Percentiles rank a stretch among this genome's conserved stretches.
Conservation (phyloP, 1,139 yeast species). For the Taphrina betulina region DNA sequence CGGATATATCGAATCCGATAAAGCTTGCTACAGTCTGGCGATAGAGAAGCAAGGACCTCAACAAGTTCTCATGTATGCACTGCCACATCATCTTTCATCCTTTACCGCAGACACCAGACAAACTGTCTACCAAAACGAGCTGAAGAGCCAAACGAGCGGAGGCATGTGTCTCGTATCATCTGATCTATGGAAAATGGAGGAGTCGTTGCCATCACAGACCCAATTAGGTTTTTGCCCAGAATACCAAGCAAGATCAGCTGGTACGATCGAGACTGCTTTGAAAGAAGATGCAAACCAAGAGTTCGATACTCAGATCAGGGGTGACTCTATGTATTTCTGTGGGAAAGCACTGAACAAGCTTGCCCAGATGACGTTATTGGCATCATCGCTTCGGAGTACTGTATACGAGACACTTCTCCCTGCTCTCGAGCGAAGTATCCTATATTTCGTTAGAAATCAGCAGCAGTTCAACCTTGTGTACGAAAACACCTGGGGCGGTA, state of each 20-base stretch:
- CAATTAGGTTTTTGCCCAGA: constrained; percentile 52
- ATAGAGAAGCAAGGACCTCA: constrained; percentile 47
- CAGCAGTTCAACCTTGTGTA: constrained; percentile 64
- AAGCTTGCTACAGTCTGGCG: constrained; percentile 55
- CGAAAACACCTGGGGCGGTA: constrained; percentile 66
- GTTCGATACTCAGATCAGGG: constrained; percentile 53
- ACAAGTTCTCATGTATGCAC: constrained; percentile 59
- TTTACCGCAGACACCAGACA: constrained; percentile 47
- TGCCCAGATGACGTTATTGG: constrained; percentile 66
- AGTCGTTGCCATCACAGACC: constrained; percentile 56
- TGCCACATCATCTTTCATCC: constrained; percentile 68
- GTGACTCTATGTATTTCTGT: constrained; percentile 58
- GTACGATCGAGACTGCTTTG: constrained; percentile 55
- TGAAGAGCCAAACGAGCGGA: constrained; percentile 67
- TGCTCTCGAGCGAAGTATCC: constrained; percentile 56
- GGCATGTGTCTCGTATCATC: constrained; percentile 62
- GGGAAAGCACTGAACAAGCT: constrained; percentile 76
- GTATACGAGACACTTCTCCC: constrained; percentile 49
- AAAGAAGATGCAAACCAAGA: constrained; percentile 60
- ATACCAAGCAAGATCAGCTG: constrained; percentile 47
- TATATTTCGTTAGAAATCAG: constrained; percentile 51
- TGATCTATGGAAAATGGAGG: constrained; percentile 52
- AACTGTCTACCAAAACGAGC: constrained; percentile 45
- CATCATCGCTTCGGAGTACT: constrained; percentile 55
- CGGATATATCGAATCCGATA: constrained; percentile 46